These are phyloP conservation scores for Phytophthora constricta DNA, from an alignment of 352 stramenopile genomes.

Conservation along the genomic window DNA sequence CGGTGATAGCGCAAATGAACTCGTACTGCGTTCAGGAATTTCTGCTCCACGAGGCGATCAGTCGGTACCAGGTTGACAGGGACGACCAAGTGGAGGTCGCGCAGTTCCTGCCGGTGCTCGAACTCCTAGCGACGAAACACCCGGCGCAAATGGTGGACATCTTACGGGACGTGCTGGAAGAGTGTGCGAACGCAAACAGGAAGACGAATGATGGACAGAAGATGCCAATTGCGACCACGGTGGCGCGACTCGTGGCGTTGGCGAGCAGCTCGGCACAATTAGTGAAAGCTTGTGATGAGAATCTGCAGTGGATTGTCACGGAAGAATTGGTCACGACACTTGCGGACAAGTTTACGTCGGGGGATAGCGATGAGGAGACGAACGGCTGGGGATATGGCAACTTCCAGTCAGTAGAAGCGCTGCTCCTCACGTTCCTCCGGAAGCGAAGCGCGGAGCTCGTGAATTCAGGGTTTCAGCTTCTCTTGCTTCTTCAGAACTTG, in stretches of 20 bases:
- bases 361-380: not conserved
- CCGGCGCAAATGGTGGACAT: slow-evolving; percentile 59
- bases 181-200: slow-evolving; percentile 16
- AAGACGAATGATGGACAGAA: not conserved
- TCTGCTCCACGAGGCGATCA: slow-evolving; percentile 45
- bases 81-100: slow-evolving; percentile 6
- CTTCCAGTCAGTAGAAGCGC: slow-evolving; percentile 3
- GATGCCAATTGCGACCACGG: slow-evolving; percentile 4
- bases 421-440: slow-evolving; percentile 40
- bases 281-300: slow-evolving; percentile 57
- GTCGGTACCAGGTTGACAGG: slow-evolving; percentile 3
- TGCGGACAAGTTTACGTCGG: slow-evolving; percentile 23
- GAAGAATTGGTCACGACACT: slow-evolving; percentile 49
- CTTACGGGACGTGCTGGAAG: slow-evolving; percentile 48
- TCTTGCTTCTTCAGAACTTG: slow-evolving; percentile 54
- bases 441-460: slow-evolving; percentile 45
- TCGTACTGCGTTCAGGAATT: slow-evolving; percentile 55
- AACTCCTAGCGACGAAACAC: slow-evolving; percentile 47
- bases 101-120: slow-evolving; percentile 41
- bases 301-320: slow-evolving; percentile 70
- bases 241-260: slow-evolving; percentile 44
- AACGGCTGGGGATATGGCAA: slow-evolving; percentile 24
- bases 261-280: slow-evolving; percentile 42
- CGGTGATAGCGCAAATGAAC: slow-evolving; percentile 52
- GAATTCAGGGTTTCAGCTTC: slow-evolving; percentile 53